Evolutionary conservation across 78 protist genomes (phyloP), one percentile per base, ranked within the genome.

Genomic region (Speleostelium caveatum): DNA sequence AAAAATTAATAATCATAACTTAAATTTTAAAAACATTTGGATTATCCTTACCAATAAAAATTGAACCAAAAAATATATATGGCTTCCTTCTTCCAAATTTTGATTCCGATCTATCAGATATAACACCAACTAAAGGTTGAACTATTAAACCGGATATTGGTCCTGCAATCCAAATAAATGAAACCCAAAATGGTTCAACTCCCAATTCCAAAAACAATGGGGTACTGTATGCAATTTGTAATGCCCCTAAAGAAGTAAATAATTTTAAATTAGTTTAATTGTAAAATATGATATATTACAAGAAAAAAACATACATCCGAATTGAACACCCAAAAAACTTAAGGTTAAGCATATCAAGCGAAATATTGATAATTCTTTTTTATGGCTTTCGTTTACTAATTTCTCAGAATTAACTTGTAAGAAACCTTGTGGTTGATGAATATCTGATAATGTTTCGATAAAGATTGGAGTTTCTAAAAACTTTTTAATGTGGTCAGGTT

Each of bases 101-200:
- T 8, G 49, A 77, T 10, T 77, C 92, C 12, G 94, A 65, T n/a
- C 73, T 41, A 45, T 93, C 95, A 49, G 80, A 74, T n/a, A 76
- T n/a, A 35, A 93, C 88, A 12, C 95, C 95, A 14, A 93, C 88
- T 16, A 80, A 63, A 3, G 95, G 95, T 65, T 93, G 95, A 21
- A 93, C 95, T 5, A 93, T 30, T 45, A 93, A 72, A 17, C 95
- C 95, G 21, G 94, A 88, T 4, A 93, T 83, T 17, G 95, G 95
- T 10, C 95, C 95, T 26, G 91, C 87, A 22, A 91, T 42, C 95
- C 95, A 91, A 7, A 76, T 85, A 38, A 65, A 79, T 49, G 80
- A 80, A 16, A 91, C 89, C 66, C 41, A 68, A 42, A 38, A 65
- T 30, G 42, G 33, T 8, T 51, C 21, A 28, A 91, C 87, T 3